Evolutionary conservation across 1,139 yeast species (phyloP), one percentile per base, ranked within the genome.

Genomic region (Lodderomyces elongisporus): DNA sequence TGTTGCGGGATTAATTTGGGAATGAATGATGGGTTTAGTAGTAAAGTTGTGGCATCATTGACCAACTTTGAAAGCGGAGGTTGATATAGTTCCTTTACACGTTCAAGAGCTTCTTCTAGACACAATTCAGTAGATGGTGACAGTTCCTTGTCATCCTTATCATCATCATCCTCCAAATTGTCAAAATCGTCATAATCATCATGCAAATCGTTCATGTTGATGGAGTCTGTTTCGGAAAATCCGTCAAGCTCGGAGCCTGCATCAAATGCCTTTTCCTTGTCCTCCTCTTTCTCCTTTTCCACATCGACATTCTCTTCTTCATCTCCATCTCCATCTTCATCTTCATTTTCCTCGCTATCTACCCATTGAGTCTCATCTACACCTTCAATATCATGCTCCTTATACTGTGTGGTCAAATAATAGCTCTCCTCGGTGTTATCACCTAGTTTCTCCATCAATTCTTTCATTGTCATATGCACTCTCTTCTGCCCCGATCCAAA

Each of bases 351-450:
- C 1, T 44, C 48, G 36, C 42, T 52, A 1, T 47, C 45, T 2
- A 39, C 45, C 3, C 36, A 41, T 2, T 42, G 47, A 37, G 42
- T 52, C 1, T 47, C 51, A 7, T 52, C 55, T 4, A 1, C n/a
- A n/a, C n/a, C n/a, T n/a, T n/a, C n/a, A n/a, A n/a, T n/a, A n/a
- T 47, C 51, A 6, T 51, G 55, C 4, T 42, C 12, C 35, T 54
- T 66, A 49, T 81, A 81, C 43, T 81, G 89, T 0, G 89, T 81
- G 0, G 88, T 81, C 48, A 80, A 60, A 43, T 81, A 81, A 40
- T 69, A 65, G 1, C 59, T 59, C 17, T 59, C 65, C 34, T 37
- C 35, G 0, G 74, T 77, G 3, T 44, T 35, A 9, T 45, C 37
- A n/a, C n/a, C n/a, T 18, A 78, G 48, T 39, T 56, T 58, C 1